phyloP scores from a whole-genome alignment of 495 filamentous ascomycete genomes.

The Aspergillus sclerotiicarbonarius region DNA sequence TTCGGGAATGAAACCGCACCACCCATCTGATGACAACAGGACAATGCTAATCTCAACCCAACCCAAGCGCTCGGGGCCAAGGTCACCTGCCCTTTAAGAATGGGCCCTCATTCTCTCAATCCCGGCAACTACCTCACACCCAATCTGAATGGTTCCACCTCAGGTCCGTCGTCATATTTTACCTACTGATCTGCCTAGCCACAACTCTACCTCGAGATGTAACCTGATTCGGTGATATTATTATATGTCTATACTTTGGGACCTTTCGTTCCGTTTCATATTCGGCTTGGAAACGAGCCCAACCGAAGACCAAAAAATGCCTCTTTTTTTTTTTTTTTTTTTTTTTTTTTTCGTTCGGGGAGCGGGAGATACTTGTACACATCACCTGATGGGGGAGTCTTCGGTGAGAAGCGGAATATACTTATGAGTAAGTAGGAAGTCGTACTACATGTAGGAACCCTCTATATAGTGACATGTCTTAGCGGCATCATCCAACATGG shows the following conservation, averaged over 20 bases:
- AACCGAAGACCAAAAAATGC: neutral
- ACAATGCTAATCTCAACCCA: constrained; percentile 6
- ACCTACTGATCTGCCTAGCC: constrained; percentile 17
- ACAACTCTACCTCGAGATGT: neutral
- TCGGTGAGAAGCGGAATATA: neutral
- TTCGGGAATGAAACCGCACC: neutral
- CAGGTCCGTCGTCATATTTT: constrained; percentile 16
- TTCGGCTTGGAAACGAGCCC: neutral
- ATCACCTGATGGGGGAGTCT: neutral
- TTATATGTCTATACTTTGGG: no score
- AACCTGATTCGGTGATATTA: neutral
- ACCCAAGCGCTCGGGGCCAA: constrained; percentile 18
- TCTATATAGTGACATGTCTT: neutral
- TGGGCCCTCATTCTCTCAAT: constrained; percentile 12
- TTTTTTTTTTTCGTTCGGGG: neutral
- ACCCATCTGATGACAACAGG: neutral
- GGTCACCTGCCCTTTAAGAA: constrained; percentile 25
- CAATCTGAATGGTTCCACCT: constrained; percentile 25
- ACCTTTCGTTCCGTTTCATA: no score
- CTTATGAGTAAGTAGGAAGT: neutral
- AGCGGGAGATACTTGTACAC: neutral
- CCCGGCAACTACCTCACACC: constrained; percentile 15
- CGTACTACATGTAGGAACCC: neutral
- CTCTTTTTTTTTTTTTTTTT: no score
- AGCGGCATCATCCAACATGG: neutral